Base-by-base conservation (phyloP, 2,329 filamentous ascomycete species). In the Neofusicoccum cordaticola region DNA sequence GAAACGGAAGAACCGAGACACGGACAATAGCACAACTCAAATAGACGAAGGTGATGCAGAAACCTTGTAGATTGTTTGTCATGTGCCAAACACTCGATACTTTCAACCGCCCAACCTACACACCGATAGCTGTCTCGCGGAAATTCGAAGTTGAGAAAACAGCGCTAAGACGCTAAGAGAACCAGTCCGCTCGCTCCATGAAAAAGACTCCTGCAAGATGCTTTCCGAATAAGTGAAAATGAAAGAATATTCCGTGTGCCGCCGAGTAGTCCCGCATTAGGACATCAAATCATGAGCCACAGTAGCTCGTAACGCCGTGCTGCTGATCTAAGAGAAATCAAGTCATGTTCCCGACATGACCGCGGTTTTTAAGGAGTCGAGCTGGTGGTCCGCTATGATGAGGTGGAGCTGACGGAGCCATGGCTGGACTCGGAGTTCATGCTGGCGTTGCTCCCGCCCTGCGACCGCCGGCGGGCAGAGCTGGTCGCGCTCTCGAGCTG, bases 401-500 rank as follows among this genome's bases (percentile, higher is more conserved):
- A 53, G n/a, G 41, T 8, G 9, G 73, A 75, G 52, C 64, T 67
- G n/a, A 74, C 66, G 9, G 72, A 75, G 9, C 62, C 69, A 17
- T 65, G 66, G 51, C 70, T 73, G 1, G 68, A 63, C 42, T 74
- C 70, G 2, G 69, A 65, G 1, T 66, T 65, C 0, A 76, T 58
- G 5, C 51, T 42, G 7, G 42, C 17, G 39, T 7, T 42, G 64
- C 48, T 53, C 19, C 2, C 68, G 65, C 61, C 47, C 65, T 70
- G 4, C 1, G 73, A 77, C 13, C 80, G 75, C 71, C 80, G 73
- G 37, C 79, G 76, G 3, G 79, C 79, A 8, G 80, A 82, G 66
- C 75, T 75, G 52, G 79, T 79, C 0, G 81, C 80, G 51, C 75
- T 78, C 58, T 75, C 78, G 51, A 82, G 79, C 69, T 83, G 81